These are phyloP conservation scores for Sarcomyxa edulis DNA, from an alignment of 768 basidiomycete genomes.

Conservation along the genomic window DNA sequence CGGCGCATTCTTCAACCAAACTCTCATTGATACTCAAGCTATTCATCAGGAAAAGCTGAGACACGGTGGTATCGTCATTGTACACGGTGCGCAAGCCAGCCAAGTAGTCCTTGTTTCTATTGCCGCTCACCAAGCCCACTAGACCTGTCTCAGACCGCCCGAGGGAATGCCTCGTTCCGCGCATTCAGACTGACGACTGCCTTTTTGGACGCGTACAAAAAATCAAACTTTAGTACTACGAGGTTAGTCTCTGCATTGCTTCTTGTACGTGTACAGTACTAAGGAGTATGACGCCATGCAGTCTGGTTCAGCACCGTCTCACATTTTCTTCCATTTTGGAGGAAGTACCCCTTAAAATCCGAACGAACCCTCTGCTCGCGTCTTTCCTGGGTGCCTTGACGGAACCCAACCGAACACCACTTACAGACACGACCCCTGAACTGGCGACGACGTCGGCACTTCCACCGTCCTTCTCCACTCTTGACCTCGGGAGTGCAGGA, in stretches of 20 bases:
- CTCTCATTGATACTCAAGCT: constrained; percentile 75
- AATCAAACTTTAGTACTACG: constrained; percentile 76
- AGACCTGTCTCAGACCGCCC: constrained; percentile 76
- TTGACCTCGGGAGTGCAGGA: constrained; percentile 67
- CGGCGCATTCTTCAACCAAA: constrained; percentile 82
- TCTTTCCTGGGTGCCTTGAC: constrained; percentile 71
- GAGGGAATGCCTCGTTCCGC: constrained; percentile 84
- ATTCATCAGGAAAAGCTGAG: constrained; percentile 82
- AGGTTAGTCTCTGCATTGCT: constrained; percentile 46
- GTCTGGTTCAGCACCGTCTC: constrained; percentile 73
- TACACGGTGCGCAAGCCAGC: constrained; percentile 57
- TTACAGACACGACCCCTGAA: constrained; percentile 33
- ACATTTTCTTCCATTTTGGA: constrained; percentile 85
- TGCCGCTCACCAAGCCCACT: constrained; percentile 1
- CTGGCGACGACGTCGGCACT: constrained; percentile 34
- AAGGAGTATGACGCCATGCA: constrained; percentile 25
- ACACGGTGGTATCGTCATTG: constrained; percentile 80
- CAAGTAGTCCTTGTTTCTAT: no score
- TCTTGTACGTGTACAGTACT: constrained; percentile 9
- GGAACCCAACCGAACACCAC: constrained; percentile 34
- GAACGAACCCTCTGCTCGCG: constrained; percentile 73
- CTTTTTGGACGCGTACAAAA: constrained; percentile 80
- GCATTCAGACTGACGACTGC: constrained; percentile 80
- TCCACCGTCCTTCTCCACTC: constrained; percentile 57
- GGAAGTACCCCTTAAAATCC: constrained; percentile 80